Conservation (phyloP, 2,329 filamentous ascomycete species). For the Diatrype stigma region DNA sequence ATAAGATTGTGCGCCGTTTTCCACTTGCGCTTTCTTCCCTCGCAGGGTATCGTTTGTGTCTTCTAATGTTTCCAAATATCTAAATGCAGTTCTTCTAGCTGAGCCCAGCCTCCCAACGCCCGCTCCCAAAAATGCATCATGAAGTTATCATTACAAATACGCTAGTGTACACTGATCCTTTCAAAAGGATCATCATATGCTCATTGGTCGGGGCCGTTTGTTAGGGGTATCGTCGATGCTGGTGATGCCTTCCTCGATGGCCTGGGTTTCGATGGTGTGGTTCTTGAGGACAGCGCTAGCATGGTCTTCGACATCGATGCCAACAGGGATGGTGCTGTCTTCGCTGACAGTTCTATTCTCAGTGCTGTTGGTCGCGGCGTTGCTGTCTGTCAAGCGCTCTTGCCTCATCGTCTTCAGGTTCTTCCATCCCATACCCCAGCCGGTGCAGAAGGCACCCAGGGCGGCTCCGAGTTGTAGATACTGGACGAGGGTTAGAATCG, state of each 20-base stretch:
- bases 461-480: slow-evolving; percentile 22
- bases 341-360: background rate
- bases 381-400: slow-evolving; percentile 3
- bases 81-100: background rate
- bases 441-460: slow-evolving; percentile 14
- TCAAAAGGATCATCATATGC: background rate
- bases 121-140: background rate
- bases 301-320: background rate
- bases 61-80: background rate
- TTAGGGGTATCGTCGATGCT: background rate
- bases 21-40: background rate
- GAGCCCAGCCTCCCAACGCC: background rate
- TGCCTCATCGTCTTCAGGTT: slow-evolving; percentile 20
- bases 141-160: background rate
- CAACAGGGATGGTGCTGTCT: background rate
- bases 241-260: background rate
- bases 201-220: background rate
- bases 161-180: background rate
- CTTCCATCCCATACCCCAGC: slow-evolving; percentile 21
- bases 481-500: slow-evolving; percentile 5
- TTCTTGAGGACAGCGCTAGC: background rate
- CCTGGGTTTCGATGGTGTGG: background rate
- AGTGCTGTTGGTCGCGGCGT: no score
- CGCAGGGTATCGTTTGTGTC: background rate
- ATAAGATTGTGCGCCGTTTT: background rate